Evolutionary conservation across 495 filamentous ascomycete genomes (phyloP).

Genomic region (Parathielavia appendiculata): DNA sequence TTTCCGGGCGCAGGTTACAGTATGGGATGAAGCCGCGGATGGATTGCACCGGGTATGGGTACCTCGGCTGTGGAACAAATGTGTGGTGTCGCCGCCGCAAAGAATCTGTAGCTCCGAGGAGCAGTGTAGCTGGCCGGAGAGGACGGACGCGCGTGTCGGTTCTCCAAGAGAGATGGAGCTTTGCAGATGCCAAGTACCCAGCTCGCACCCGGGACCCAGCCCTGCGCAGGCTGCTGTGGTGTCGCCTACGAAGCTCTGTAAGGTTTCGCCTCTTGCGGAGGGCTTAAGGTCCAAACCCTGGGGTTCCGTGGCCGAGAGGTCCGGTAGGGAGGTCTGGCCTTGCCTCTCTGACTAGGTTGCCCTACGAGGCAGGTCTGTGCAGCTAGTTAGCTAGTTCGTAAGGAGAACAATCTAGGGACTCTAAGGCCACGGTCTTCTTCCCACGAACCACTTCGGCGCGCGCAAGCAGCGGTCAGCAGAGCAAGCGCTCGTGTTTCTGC

Average conservation of each 20-base stretch:
- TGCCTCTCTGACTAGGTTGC: slow-evolving; percentile 1
- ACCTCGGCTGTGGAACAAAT: neutral
- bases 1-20: no score
- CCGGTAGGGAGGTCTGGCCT: slow-evolving; percentile 1
- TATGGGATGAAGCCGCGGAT: neutral
- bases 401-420: neutral
- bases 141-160: slow-evolving; percentile 2
- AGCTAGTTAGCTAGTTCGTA: neutral
- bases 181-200: neutral
- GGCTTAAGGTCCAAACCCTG: no score
- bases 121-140: neutral
- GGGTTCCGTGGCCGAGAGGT: neutral
- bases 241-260: neutral
- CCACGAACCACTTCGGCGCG: no score
- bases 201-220: neutral
- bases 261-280: neutral
- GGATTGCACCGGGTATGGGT: neutral
- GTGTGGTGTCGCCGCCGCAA: neutral
- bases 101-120: neutral
- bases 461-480: no score
- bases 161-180: neutral
- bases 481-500: no score
- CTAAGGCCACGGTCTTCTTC: neutral
- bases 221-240: neutral
- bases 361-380: neutral